A percentile compares a stretch with the other conserved stretches of the same genome.
Evolutionary conservation across 2,329 filamentous ascomycete genomes (phyloP).

Genomic region (Botrytis deweyae): DNA sequence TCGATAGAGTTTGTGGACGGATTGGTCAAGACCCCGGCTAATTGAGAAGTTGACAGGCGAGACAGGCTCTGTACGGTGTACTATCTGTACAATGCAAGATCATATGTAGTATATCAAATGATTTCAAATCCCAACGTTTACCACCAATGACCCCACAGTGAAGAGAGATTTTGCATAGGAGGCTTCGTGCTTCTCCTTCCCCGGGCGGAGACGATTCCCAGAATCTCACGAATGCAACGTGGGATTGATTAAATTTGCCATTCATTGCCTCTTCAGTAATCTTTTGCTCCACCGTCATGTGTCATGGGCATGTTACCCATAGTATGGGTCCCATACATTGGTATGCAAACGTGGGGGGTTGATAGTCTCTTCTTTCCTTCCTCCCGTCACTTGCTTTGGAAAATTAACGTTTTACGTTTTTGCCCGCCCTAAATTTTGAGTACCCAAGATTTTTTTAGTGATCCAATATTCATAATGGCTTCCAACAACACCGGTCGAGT

Average conservation of each 20-base stretch:
- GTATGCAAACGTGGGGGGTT: constrained; percentile 7
- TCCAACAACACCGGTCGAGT: constrained; percentile 3
- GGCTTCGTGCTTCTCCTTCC: not conserved
- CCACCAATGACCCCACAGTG: not conserved
- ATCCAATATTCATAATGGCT: not conserved
- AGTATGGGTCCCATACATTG: not conserved
- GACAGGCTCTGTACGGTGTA: not conserved
- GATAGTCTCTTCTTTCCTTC: not conserved
- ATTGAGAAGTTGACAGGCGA: not conserved
- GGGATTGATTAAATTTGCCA: not conserved
- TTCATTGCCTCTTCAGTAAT: not conserved
- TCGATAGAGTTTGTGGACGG: not conserved
- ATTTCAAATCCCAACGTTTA: not conserved
- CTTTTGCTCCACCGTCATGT: not conserved
- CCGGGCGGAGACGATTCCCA: not conserved
- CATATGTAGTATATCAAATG: not conserved
- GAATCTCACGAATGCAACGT: not conserved
- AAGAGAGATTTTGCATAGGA: not conserved
- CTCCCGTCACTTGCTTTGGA: not conserved
- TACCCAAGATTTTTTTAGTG: not conserved
- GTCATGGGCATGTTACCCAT: not conserved
- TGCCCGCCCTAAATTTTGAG: not conserved
- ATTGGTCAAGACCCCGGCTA: not conserved
- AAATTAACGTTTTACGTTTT: not conserved
- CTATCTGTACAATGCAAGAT: not conserved